These are phyloP conservation scores for Pythium utonaiense DNA, from an alignment of 352 stramenopile species.

Conservation along the genomic window DNA sequence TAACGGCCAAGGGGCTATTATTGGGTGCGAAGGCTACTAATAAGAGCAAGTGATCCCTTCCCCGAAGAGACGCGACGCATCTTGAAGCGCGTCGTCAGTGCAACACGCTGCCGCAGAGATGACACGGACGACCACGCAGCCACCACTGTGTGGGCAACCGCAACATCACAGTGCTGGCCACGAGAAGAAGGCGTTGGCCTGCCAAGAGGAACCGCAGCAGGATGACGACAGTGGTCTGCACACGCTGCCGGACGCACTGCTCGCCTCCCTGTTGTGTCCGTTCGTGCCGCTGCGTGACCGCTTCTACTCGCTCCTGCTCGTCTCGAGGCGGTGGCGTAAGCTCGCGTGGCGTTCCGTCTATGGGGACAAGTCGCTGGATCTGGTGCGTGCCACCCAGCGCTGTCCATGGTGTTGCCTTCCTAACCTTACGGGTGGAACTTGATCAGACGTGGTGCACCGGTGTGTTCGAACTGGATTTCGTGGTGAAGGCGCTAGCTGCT, in stretches of 20 bases:
- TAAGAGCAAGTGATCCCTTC: not conserved
- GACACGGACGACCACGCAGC: not conserved
- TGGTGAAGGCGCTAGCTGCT: constrained; percentile 30
- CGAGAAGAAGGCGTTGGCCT: too few species aligned
- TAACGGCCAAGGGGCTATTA: not conserved
- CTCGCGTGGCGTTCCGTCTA: constrained; percentile 61
- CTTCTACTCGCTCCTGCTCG: constrained; percentile 43
- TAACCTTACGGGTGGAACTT: not conserved
- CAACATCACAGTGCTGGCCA: too few species aligned
- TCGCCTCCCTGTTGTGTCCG: constrained; percentile 39
- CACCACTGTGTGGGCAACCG: not conserved
- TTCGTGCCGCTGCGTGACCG: constrained; percentile 61
- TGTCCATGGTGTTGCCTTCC: not conserved
- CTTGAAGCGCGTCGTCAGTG: not conserved
- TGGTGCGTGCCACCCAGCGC: constrained; percentile 32
- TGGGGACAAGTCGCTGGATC: constrained; percentile 40
- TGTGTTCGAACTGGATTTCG: constrained; percentile 49
- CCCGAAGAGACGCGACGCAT: not conserved
- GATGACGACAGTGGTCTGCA: not conserved
- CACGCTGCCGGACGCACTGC: constrained; percentile 38
- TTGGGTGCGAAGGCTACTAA: constrained; percentile 1
- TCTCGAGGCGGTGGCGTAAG: constrained; percentile 52
- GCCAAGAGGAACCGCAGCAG: not conserved
- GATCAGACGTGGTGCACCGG: constrained; percentile 68
- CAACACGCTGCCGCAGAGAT: too few species aligned